Percentiles rank a stretch among this genome's conserved stretches.
Conservation (phyloP, 2,329 filamentous ascomycete species). For the Parasarocladium wereldwijsianum region DNA sequence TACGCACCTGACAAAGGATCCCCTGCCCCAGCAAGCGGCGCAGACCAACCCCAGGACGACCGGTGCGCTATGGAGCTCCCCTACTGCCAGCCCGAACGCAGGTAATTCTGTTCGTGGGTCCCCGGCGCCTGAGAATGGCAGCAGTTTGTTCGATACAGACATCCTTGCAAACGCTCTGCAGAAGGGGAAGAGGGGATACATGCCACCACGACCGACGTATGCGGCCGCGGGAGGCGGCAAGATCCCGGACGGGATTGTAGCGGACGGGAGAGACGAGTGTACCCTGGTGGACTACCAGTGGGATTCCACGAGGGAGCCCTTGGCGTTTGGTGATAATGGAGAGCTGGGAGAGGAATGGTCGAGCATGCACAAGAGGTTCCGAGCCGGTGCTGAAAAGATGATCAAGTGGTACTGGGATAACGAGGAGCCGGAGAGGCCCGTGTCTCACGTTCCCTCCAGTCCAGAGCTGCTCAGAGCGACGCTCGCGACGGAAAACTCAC, state of each 20-base stretch:
- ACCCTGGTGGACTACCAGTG: slow-evolving; percentile 84
- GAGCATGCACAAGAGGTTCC: slow-evolving; percentile 82
- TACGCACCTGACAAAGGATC: slow-evolving; percentile 12
- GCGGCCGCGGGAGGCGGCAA: slow-evolving; percentile 66
- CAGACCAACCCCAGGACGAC: slow-evolving; percentile 8
- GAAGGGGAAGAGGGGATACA: slow-evolving; percentile 37
- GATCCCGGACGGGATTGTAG: slow-evolving; percentile 78
- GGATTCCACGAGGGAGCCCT: slow-evolving; percentile 73
- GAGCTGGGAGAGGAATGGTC: slow-evolving; percentile 90
- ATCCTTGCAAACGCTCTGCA: slow-evolving; percentile 20
- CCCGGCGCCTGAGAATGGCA: slow-evolving; percentile 13
- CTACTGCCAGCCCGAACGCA: slow-evolving; percentile 11
- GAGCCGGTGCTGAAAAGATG: slow-evolving; percentile 62
- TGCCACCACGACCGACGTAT: slow-evolving; percentile 66
- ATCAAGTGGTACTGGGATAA: slow-evolving; percentile 62
- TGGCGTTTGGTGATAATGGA: slow-evolving; percentile 79
- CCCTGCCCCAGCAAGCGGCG: slow-evolving; percentile 5
- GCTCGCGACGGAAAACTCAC: slow-evolving; percentile 13
- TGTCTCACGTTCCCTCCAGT: slow-evolving; percentile 24
- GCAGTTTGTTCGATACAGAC: slow-evolving; percentile 12
- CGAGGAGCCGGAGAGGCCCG: slow-evolving; percentile 34
- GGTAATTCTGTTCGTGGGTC: slow-evolving; percentile 8
- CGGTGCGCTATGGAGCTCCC: slow-evolving; percentile 19
- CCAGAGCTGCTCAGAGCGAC: slow-evolving; percentile 15
- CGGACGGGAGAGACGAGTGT: slow-evolving; percentile 80